Base-by-base conservation (phyloP, 78 protist genomes). In the Emiliania huxleyi region DNA sequence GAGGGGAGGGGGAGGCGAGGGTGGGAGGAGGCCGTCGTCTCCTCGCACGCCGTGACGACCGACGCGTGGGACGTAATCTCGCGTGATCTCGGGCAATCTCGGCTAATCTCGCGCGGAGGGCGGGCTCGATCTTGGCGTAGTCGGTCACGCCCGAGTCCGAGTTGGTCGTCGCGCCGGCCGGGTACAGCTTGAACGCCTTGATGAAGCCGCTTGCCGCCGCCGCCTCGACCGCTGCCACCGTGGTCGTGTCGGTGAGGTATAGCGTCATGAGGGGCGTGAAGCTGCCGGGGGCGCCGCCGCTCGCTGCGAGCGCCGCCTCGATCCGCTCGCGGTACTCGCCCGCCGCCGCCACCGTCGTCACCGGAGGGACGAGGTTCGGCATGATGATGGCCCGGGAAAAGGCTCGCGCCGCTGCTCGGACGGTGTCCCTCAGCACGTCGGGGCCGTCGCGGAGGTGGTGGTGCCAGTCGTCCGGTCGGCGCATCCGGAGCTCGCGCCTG, bases 151-250 rank as follows among this genome's bases (percentile, higher is more conserved):
- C 93, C 49, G 22, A 0, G 42, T 22, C 69, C 15, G 93, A 91
- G 73, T 91, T 91, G 46, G 93, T 91, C 35, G 93, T 91, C 33
- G 93, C 93, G 48, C 93, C 93, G 8, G 93, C 93, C 15, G 93
- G 93, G 93, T 91, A 91, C 25, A 91, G 93, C 77, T 91, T 91
- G 15, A 75, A 69, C 2, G 93, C 93, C 2, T 45, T 2, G 18
- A 91, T 73, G 33, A 38, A 25, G 15, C 93, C 93, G 5, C 33
- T 35, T 26, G 0, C 49, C 15, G 15, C 19, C 37, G 77, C 75
- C 35, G 12, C 40, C 48, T 45, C 1, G 29, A 91, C 43, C 87
- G n/a, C 45, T 26, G 73, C 93, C 8, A 88, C 71, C 33, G 87
- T 45, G 38, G 93, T 91, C 18, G 38, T 0, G 37, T 91, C 93